Evolutionary conservation across 495 filamentous ascomycete species (phyloP), one percentile per base, ranked within the genome.

Genomic region (Penicillium odoratum): DNA sequence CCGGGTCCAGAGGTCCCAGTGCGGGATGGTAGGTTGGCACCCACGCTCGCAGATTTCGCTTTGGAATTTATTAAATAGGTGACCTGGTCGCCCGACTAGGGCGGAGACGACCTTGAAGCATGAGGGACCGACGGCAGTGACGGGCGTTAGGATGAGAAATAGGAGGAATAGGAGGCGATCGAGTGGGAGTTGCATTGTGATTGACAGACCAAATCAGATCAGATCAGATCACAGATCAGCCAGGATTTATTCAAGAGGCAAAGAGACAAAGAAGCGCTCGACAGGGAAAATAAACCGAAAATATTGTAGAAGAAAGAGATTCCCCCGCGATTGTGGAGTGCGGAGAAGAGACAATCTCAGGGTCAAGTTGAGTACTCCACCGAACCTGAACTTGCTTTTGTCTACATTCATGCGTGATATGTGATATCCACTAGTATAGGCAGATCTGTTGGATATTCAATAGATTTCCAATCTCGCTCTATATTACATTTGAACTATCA

Each of bases 1-100:
- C 65, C 73, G 72, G 16, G 75, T 76, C 75, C 75, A 78, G 40
- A 76, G 72, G 55, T 78, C 75, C 75, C 75, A 78, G 54, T 76
- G 74, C 3, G 75, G 69, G 53, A 78, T 61, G 11, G 73, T 76
- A 26, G 75, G 75, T 43, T 74, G 67, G 42, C 75, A 78, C 48
- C 75, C 75, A 8, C 55, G 62, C 11, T 71, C 72, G 61, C 75
- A 78, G 63, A 78, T 73, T 49, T 78, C 74, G 25, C 55, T 63
- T 60, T 78, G 74, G 55, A 76, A 78, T 48, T 71, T 70, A 25
- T 70, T 59, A 62, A 70, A 74, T 43, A 75, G 49, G 28, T 75
- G 64, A 57, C 60, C 55, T 7, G 73, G 66, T 56, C 74, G 68
- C 53, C 69, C 65, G 55, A 72, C 66, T 18, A 76, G 69, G 3